Conservation (phyloP, 2,329 filamentous ascomycete species). For the Zarea fungicola region DNA sequence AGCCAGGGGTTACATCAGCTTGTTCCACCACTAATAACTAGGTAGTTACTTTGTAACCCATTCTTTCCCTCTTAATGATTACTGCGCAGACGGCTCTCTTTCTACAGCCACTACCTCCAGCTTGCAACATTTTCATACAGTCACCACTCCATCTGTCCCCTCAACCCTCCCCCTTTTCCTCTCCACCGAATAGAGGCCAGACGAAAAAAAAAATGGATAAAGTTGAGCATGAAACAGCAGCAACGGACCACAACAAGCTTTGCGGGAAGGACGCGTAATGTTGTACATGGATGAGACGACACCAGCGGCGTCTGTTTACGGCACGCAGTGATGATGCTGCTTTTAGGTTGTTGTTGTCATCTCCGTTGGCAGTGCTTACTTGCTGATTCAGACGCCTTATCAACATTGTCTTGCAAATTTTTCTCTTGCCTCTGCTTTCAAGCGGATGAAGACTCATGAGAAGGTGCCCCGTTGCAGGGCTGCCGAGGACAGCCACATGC, state of each 20-base stretch:
- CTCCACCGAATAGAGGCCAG: conserved; percentile 4
- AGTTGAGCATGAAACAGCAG: too few relatives aligned
- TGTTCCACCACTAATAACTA: not conserved
- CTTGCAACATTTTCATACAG: not conserved
- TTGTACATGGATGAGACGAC: not conserved
- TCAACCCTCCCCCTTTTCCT: not conserved
- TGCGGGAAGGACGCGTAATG: not conserved
- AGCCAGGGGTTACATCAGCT: not conserved
- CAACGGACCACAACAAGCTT: too few relatives aligned
- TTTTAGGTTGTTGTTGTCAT: too few relatives aligned
- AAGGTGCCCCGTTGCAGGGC: too few relatives aligned
- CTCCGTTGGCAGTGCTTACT: too few relatives aligned
- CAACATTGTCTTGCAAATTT: too few relatives aligned
- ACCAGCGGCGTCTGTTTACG: too few relatives aligned
- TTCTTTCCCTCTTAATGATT: not conserved
- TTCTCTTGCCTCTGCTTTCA: too few relatives aligned
- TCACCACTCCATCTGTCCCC: not conserved
- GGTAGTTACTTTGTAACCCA: not conserved
- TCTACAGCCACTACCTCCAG: not conserved
- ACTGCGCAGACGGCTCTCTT: conserved; percentile 1
- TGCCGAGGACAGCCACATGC: too few relatives aligned
- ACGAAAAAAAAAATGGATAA: conserved; percentile 2
- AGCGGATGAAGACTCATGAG: too few relatives aligned
- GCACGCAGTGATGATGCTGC: too few relatives aligned
- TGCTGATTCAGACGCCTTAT: too few relatives aligned